phyloP scores from a whole-genome alignment of 352 stramenopile species.

The Phytophthora foliorum region DNA sequence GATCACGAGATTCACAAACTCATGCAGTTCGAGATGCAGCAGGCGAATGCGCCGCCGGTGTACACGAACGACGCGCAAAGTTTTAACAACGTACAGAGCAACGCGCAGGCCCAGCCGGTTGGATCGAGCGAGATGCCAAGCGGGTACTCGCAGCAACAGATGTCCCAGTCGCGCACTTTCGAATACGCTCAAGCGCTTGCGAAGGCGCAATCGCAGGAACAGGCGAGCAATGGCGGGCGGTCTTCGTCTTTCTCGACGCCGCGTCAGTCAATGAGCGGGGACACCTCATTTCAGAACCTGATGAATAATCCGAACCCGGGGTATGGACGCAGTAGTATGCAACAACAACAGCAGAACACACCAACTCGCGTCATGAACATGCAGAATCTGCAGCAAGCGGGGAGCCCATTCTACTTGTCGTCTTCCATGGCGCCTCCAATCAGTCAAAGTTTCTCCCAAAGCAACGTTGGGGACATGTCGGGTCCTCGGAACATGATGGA shows the following conservation, averaged over 20 bases:
- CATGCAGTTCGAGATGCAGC: conserved; percentile 58
- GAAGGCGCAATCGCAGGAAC: conserved; percentile 36
- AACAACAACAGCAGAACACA: conserved; percentile 27
- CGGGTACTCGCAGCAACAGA: conserved; percentile 30
- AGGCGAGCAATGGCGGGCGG: conserved; percentile 3
- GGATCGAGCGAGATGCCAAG: conserved; percentile 26
- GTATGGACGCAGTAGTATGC: conserved; percentile 19
- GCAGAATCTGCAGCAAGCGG: conserved; percentile 26
- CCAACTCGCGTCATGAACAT: conserved; percentile 23
- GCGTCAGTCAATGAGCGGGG: conserved; percentile 28
- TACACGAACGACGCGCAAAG: conserved; percentile 21
- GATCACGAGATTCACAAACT: conserved; percentile 74
- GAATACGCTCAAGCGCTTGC: conserved; percentile 49
- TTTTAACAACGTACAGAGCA: conserved; percentile 22
- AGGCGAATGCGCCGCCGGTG: conserved; percentile 23
- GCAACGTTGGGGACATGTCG: conserved; percentile 22
- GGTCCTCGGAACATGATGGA: conserved; percentile 34
- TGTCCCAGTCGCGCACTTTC: conserved; percentile 36
- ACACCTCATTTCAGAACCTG: conserved; percentile 55
- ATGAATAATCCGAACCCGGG: conserved; percentile 41
- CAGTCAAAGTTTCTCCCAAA: conserved; percentile 32
- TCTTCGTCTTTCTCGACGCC: conserved; percentile 30
- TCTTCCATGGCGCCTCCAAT: conserved; percentile 21
- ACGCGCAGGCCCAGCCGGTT: conserved; percentile 11
- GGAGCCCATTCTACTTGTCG: conserved; percentile 26